Base-by-base conservation (phyloP, 2,329 filamentous ascomycete genomes). In the Cercospora janseana region DNA sequence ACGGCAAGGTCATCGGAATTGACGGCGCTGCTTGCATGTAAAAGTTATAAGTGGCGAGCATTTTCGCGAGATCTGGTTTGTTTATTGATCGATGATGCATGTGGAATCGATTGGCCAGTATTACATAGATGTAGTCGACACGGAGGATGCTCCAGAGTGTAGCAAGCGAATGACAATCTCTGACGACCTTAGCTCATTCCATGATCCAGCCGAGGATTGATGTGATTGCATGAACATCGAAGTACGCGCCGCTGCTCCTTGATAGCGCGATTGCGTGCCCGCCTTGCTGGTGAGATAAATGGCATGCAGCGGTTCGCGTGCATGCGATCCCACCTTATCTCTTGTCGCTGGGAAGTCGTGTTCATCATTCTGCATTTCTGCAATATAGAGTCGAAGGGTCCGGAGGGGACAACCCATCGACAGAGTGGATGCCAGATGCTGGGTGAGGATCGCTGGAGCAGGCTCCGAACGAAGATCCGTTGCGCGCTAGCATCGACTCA, bases 1-100 rank as follows among this genome's bases (percentile, higher is more conserved):
- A 77, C 64, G 75, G 75, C 64, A 78, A 78, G 70, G 72, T 78
- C 63, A 74, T 77, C 56, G 75, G 74, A 55, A 74, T 75, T 50
- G 68, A 70, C 52, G 68, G 68, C 47, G 67, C 67, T 46, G 67
- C 67, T 35, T 70, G 67, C 64, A 70, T 69, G 67, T 70, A 67
- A 63, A n/a, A 13, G n/a, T 13, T 16, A 7, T n/a, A 18, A 40
- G 23, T n/a, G n/a, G n/a, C 6, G 35, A 26, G 26, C 15, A 20
- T 40, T 40, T 40, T 20, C 35, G n/a, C 35, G 35, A 40, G 20
- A 9, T 40, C 26, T 40, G 26, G 35, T 23, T 20, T 18, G 26
- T 40, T 8, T 23, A 40, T 40, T 9, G n/a, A n/a, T n/a, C n/a
- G n/a, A n/a, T n/a, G n/a, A n/a, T n/a, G n/a, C n/a, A n/a, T n/a